Evolutionary conservation across 2,329 filamentous ascomycete species (phyloP).

Genomic region (Grosmannia clavigera): DNA sequence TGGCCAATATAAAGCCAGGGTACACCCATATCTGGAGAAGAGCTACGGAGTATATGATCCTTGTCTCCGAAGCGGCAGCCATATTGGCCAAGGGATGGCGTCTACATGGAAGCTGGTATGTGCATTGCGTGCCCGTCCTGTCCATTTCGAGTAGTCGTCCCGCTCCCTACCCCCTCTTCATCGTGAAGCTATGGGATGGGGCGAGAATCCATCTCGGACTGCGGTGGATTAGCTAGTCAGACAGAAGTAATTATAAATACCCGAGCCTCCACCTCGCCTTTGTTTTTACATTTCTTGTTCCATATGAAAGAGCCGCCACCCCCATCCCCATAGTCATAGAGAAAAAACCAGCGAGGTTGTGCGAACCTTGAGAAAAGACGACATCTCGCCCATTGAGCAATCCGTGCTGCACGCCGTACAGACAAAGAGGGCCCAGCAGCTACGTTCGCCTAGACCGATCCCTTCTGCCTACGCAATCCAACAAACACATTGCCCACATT

Average conservation of each 20-base stretch:
- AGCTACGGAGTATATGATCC: slow-evolving; percentile 2
- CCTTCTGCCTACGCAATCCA: background rate
- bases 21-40: background rate
- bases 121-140: background rate
- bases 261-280: background rate
- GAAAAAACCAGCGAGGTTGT: background rate
- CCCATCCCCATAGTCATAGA: background rate
- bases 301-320: background rate
- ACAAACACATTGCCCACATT: background rate
- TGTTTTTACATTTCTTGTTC: background rate
- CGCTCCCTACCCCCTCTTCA: background rate
- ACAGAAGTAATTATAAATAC: background rate
- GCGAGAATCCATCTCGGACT: no score
- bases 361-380: no score
- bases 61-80: slow-evolving; percentile 6
- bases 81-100: background rate
- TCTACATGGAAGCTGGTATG: background rate
- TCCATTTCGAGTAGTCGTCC: background rate
- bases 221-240: background rate
- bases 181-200: background rate
- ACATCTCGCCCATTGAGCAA: no score
- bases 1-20: no score
- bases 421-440: no score
- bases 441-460: no score
- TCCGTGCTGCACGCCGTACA: no score